Conservation (phyloP, 1,139 yeast genomes). For the Suhomyces atakaporum region DNA sequence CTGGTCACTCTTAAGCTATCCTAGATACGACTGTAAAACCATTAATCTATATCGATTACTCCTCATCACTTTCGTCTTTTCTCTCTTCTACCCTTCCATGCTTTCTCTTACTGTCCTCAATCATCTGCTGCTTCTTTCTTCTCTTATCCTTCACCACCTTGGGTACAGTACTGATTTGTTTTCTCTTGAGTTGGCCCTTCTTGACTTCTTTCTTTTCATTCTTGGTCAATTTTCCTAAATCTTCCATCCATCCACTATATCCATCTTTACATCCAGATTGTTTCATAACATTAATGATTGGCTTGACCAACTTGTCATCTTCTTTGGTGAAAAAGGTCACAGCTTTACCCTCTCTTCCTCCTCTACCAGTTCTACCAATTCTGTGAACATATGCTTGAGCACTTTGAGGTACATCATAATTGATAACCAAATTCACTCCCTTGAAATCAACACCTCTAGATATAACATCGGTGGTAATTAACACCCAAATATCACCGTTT, state of each 20-base stretch:
- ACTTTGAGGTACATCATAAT: conserved; percentile 93
- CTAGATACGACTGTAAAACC: too few species aligned
- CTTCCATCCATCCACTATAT: conserved; percentile 79
- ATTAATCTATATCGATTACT: not conserved
- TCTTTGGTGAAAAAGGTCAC: conserved; percentile 92
- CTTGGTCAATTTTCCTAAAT: conserved; percentile 66
- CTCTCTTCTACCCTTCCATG: not conserved
- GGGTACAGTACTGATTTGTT: conserved; percentile 86
- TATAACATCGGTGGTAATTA: conserved; percentile 93
- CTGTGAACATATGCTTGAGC: conserved; percentile 97
- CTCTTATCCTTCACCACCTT: conserved; percentile 64
- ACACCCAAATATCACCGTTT: conserved; percentile 91
- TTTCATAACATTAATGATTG: conserved; percentile 91
- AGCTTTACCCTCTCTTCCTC: conserved; percentile 83
- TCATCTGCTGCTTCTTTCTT: conserved; percentile 67
- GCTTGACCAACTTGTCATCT: conserved; percentile 73
- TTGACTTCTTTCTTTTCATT: conserved; percentile 67
- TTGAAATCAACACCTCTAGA: conserved; percentile 97
- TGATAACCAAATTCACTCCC: conserved; percentile 91
- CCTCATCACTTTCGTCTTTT: not conserved
- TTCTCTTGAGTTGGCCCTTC: conserved; percentile 62
- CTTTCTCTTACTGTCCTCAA: conserved; percentile 73
- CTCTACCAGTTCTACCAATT: conserved; percentile 98
- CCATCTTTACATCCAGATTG: conserved; percentile 78
- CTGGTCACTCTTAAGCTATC: too few species aligned